Conservation (phyloP, 2,329 filamentous ascomycete genomes). For the Phyllosticta paracitricarpa region DNA sequence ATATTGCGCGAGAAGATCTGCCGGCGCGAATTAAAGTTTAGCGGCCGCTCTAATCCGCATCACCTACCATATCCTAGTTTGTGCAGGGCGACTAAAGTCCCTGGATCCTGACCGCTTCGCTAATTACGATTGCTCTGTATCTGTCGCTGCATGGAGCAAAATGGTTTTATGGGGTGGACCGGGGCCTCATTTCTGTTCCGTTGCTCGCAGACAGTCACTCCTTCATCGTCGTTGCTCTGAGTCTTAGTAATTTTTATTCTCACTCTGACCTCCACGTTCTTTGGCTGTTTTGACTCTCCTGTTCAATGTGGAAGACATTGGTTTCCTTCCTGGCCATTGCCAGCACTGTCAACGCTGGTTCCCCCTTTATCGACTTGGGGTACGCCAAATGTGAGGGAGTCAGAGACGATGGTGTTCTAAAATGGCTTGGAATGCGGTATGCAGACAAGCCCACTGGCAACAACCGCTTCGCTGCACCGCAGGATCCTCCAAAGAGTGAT, state of each 20-base stretch:
- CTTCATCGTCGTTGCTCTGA: not conserved
- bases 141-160: not conserved
- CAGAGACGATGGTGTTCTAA: constrained; percentile 48
- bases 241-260: not conserved
- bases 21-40: not conserved
- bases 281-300: not conserved
- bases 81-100: not conserved
- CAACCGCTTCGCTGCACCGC: constrained; percentile 42
- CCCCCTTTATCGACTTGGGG: constrained; percentile 47
- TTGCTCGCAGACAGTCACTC: not conserved
- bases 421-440: constrained; percentile 60
- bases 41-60: not conserved
- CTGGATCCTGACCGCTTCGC: not conserved
- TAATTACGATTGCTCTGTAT: not conserved
- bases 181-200: not conserved
- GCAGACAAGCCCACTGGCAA: constrained; percentile 44
- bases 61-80: not conserved
- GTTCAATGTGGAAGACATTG: not conserved
- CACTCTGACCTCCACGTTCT: not conserved
- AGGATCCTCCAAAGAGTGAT: constrained; percentile 20
- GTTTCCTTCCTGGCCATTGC: not conserved
- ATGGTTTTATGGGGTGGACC: not conserved
- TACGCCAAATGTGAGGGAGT: constrained; percentile 58
- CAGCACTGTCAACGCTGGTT: constrained; percentile 19
- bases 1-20: not conserved